phyloP scores from a whole-genome alignment of 2,329 filamentous ascomycete genomes.

The Fusarium floridanum region DNA sequence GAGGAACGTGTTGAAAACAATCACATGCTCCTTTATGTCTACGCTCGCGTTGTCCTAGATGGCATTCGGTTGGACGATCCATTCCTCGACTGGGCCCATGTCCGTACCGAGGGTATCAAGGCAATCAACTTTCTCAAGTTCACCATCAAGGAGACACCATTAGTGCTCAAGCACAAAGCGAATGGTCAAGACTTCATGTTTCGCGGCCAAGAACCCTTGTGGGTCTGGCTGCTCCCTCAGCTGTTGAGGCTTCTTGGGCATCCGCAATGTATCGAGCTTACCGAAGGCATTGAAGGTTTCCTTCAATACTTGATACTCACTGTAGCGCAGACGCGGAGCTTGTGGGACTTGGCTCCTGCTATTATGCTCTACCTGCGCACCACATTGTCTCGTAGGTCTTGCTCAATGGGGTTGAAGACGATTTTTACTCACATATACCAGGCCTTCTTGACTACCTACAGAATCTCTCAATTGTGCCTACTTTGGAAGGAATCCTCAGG shows the following conservation, averaged over 20 bases:
- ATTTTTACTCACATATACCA: conserved; percentile 28
- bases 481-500: conserved; percentile 46
- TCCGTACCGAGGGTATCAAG: conserved; percentile 73
- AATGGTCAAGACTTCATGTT: conserved; percentile 60
- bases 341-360: conserved; percentile 64
- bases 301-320: conserved; percentile 63
- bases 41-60: conserved; percentile 83
- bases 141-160: conserved; percentile 80
- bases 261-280: conserved; percentile 60
- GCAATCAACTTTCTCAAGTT: conserved; percentile 83
- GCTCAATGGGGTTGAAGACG: neutral
- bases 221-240: conserved; percentile 74
- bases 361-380: conserved; percentile 63
- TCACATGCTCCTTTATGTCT: conserved; percentile 87
- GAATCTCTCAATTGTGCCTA: conserved; percentile 45
- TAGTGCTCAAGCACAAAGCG: conserved; percentile 68
- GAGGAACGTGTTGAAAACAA: conserved; percentile 81
- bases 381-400: conserved; percentile 59
- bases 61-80: conserved; percentile 76
- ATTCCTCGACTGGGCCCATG: conserved; percentile 69
- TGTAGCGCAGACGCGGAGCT: conserved; percentile 56
- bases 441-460: conserved; percentile 53
- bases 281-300: conserved; percentile 65
- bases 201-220: conserved; percentile 71
- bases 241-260: conserved; percentile 70